These are phyloP conservation scores for Orbilia oligospora DNA, from an alignment of 2,329 filamentous ascomycete genomes.

Conservation along the genomic window DNA sequence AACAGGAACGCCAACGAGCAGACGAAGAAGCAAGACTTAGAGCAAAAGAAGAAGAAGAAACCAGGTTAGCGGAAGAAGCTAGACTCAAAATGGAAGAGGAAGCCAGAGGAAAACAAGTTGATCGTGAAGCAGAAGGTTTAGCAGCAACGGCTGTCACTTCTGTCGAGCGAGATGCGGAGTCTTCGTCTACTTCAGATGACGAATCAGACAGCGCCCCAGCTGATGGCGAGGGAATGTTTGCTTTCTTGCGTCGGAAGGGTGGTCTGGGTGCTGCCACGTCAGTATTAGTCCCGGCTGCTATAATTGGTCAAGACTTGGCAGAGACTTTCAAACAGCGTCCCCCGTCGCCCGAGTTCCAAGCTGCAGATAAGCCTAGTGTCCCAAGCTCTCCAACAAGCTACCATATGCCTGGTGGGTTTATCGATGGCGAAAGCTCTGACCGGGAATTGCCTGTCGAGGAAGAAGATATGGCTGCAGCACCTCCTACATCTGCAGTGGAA, in stretches of 20 bases:
- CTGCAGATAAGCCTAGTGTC: constrained; percentile 39
- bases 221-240: constrained; percentile 53
- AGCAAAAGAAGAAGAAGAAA: constrained; percentile 25
- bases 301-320: constrained; percentile 41
- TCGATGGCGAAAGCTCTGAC: constrained; percentile 41
- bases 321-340: constrained; percentile 31
- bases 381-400: constrained; percentile 33
- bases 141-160: constrained; percentile 47
- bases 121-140: constrained; percentile 30
- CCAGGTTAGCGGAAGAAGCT: constrained; percentile 30
- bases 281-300: constrained; percentile 43
- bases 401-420: constrained; percentile 53
- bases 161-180: constrained; percentile 33
- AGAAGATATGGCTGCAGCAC: constrained; percentile 21
- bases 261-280: constrained; percentile 56
- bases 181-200: constrained; percentile 46
- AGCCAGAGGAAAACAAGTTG: constrained; percentile 20
- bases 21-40: constrained; percentile 25
- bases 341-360: constrained; percentile 31
- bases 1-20: constrained; percentile 28
- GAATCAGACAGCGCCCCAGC: constrained; percentile 51
- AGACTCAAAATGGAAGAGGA: constrained; percentile 46
- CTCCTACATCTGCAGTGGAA: constrained; percentile 10
- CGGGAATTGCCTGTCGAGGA: constrained; percentile 16
- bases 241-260: constrained; percentile 50